Evolutionary conservation across 176 grass and related monocot genomes (phyloP).

Genomic region (Oryza glumipatula): DNA sequence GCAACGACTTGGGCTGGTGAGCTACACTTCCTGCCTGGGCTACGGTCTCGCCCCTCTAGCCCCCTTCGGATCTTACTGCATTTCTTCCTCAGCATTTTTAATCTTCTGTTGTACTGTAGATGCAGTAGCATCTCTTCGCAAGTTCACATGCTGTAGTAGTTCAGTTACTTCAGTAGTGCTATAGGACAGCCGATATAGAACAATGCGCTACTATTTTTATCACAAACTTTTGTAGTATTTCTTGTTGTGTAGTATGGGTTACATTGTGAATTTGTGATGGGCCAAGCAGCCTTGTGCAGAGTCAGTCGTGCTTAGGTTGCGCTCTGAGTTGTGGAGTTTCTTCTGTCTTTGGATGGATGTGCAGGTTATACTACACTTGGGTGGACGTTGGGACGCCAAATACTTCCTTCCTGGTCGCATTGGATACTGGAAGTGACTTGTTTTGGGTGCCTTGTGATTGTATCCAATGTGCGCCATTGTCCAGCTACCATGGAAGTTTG

Average conservation of each 20-base stretch:
- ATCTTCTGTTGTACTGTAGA: neutral
- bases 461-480: conserved; percentile 84
- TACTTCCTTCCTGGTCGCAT: conserved; percentile 82
- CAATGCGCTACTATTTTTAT: neutral
- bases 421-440: conserved; percentile 98
- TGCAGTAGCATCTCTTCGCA: neutral
- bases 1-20: conserved; percentile 86
- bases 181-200: neutral
- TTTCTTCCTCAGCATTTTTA: conserved; percentile 1
- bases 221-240: neutral
- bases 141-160: neutral
- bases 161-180: neutral
- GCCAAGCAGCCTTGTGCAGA: neutral
- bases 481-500: conserved; percentile 82
- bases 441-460: conserved; percentile 97
- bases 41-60: neutral
- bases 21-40: conserved; percentile 17
- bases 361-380: conserved; percentile 95
- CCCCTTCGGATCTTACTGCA: conserved; percentile 17
- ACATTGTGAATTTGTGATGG: conserved; percentile 17
- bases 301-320: neutral
- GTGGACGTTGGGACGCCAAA: conserved; percentile 89
- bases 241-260: neutral
- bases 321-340: conserved; percentile 26
- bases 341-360: conserved; percentile 2